phyloP scores from a whole-genome alignment of 106 monocot genomes.

The Agapanthus africanus region DNA sequence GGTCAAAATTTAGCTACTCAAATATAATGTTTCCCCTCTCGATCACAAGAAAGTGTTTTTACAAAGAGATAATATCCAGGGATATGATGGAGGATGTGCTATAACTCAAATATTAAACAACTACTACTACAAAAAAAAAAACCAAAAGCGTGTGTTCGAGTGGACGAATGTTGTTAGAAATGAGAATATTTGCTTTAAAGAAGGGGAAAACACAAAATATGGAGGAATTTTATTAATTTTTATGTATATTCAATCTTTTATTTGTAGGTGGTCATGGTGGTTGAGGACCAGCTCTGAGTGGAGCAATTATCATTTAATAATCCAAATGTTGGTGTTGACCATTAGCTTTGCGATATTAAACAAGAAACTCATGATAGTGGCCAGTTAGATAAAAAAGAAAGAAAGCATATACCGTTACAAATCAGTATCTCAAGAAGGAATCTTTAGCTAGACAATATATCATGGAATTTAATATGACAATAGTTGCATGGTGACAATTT shows the following conservation, averaged over 20 bases:
- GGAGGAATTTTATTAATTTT: too few relatives aligned
- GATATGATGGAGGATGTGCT: neutral
- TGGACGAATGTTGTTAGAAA: neutral
- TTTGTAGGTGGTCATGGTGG: too few relatives aligned
- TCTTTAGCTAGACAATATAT: neutral
- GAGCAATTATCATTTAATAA: too few relatives aligned
- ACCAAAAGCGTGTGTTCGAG: neutral
- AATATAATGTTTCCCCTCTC: neutral
- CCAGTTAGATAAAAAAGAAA: neutral
- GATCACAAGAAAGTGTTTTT: neutral
- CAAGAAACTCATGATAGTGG: too few relatives aligned
- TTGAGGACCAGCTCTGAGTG: too few relatives aligned
- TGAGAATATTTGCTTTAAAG: neutral
- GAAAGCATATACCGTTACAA: neutral
- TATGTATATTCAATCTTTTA: too few relatives aligned
- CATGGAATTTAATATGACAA: neutral
- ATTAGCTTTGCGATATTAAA: too few relatives aligned
- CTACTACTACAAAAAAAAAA: neutral
- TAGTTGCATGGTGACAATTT: neutral
- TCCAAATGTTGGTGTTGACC: too few relatives aligned
- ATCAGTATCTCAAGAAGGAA: neutral
- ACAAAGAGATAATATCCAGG: too few relatives aligned
- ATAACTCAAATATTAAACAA: neutral
- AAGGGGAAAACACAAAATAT: too few relatives aligned
- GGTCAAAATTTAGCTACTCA: too few relatives aligned